These are phyloP conservation scores for Wickerhamiella pararugosa DNA, from an alignment of 1,139 yeast genomes.

Conservation along the genomic window DNA sequence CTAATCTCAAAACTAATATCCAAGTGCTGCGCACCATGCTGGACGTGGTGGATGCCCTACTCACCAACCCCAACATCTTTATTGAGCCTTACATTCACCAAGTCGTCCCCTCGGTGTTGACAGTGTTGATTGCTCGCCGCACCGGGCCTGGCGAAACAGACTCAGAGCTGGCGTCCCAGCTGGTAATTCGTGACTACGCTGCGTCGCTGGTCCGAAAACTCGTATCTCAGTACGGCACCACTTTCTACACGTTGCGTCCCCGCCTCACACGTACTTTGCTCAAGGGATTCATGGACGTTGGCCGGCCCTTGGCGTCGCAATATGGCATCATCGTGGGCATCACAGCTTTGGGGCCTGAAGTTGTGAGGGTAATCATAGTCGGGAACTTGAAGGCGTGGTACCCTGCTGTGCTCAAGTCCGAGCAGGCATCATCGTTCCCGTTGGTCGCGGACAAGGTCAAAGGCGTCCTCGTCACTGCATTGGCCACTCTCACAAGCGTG, in stretches of 20 bases:
- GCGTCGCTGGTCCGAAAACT: constrained; percentile 70
- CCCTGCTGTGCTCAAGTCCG: constrained; percentile 21
- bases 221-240: constrained; percentile 63
- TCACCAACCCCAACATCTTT: constrained; percentile 74
- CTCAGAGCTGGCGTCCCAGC: constrained; percentile 18
- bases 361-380: constrained; percentile 64
- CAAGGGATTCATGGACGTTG: constrained; percentile 72
- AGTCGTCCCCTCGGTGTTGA: constrained; percentile 85
- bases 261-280: constrained; percentile 84
- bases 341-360: constrained; percentile 73
- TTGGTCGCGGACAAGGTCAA: constrained; percentile 14
- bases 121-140: constrained; percentile 74
- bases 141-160: constrained; percentile 41
- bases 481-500: constrained; percentile 18
- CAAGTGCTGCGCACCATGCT: constrained; percentile 73
- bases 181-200: constrained; percentile 65
- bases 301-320: constrained; percentile 75
- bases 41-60: constrained; percentile 73
- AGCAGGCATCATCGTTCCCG: constrained; percentile 15
- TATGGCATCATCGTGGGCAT: constrained; percentile 86
- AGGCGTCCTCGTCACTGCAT: constrained; percentile 21
- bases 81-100: constrained; percentile 95
- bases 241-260: constrained; percentile 83
- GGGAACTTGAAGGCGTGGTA: constrained; percentile 78
- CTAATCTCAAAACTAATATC: constrained; percentile 55